Conservation (phyloP, 345 rosid genomes). For the Microcos paniculata region DNA sequence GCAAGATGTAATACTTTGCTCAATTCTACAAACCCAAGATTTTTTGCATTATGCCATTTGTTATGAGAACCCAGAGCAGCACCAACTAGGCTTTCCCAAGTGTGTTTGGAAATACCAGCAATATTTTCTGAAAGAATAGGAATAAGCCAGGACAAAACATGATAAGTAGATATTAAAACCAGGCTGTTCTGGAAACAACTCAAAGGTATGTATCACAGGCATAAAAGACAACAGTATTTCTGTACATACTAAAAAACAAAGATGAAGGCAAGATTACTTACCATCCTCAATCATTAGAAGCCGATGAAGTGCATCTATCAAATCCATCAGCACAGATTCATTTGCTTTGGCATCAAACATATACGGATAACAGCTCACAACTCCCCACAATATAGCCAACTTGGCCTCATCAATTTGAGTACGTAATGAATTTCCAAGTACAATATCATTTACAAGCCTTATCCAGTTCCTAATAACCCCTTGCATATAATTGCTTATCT, state of each 20-base stretch:
- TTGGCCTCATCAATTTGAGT: conserved; percentile 34
- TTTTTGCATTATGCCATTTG: conserved; percentile 27
- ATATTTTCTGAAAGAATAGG: conserved; percentile 43
- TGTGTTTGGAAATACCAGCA: conserved; percentile 46
- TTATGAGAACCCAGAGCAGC: conserved; percentile 58
- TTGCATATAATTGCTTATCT: conserved; percentile 44
- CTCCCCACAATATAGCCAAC: conserved; percentile 75
- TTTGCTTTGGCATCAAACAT: conserved; percentile 34
- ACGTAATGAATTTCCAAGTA: conserved; percentile 26
- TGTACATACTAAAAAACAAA: background rate
- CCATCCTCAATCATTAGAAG: conserved; percentile 49
- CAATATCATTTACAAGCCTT: conserved; percentile 33
- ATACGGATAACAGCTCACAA: conserved; percentile 61
- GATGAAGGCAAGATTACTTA: conserved; percentile 26
- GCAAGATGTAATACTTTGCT: conserved; percentile 59
- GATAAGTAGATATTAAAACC: background rate
- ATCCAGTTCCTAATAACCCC: conserved; percentile 32
- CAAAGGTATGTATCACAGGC: background rate
- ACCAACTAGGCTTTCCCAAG: conserved; percentile 77
- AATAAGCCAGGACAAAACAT: conserved; percentile 8
- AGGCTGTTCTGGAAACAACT: conserved; percentile 1
- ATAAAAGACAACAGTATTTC: background rate
- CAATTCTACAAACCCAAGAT: conserved; percentile 37
- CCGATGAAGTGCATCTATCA: conserved; percentile 51
- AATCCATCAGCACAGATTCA: conserved; percentile 43